Base-by-base conservation (phyloP, 2,329 filamentous ascomycete species). In the Rutstroemia sp. region DNA sequence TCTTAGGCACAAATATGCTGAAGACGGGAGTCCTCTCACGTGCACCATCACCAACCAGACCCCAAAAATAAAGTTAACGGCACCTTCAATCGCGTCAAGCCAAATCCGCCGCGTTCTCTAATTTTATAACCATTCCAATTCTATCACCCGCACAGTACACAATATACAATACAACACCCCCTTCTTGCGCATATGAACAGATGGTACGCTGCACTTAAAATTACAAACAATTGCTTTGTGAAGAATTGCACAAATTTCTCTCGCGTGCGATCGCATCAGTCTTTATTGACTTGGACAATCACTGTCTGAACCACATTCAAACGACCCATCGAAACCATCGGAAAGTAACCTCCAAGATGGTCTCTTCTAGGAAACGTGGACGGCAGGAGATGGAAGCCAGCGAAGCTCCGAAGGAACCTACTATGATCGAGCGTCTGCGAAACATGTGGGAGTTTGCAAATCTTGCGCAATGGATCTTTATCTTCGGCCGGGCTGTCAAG, bases 381-480 rank as follows among this genome's bases (percentile, higher is more conserved):
- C 64, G 73, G 59, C 73, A 73, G 65, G 75, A 78, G 63, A 69
- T 71, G 62, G 73, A 74, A 57, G 54, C 50, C 25, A 61, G 60
- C 42, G 64, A 68, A 42, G 46, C 56, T 58, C 67, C 59, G 61
- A 70, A 61, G 46, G 70, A 62, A 61, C 67, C 45, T 45, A 64
- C 51, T 17, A 65, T 83, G 54, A 76, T 95, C 27, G 75, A 83
- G 57, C 84, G 79, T 62, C 80, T 97, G 63, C 84, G 92, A 61
- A 94, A 89, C 69, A 91, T 89, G 79, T 97, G 92, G 92, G 88
- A 96, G 72, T 96, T 97, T 73, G 89, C 92, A 59, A 92, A 91
- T 67, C 76, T 97, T 7, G 91, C 87, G 74, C 92, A 99, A 73
- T 99, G 91, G 80, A 89, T 97, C 59, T 88, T 86, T 70, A 82